These are phyloP conservation scores for Penicillium cataractarum DNA, from an alignment of 495 filamentous ascomycete species.

Conservation along the genomic window DNA sequence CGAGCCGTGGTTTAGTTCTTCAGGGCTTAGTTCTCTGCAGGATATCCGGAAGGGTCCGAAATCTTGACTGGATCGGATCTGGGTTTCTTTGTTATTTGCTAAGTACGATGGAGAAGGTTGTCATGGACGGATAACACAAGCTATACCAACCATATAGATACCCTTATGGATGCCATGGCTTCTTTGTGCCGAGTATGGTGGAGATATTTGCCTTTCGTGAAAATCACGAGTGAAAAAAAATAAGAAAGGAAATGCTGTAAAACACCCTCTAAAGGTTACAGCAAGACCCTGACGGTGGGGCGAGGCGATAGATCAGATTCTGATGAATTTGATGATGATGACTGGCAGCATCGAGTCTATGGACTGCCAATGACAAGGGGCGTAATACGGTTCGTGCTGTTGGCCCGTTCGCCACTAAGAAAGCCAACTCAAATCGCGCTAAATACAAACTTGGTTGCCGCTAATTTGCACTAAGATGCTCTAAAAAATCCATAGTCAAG, in stretches of 20 bases:
- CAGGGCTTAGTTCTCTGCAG: constrained; percentile 3
- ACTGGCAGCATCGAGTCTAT: constrained; percentile 17
- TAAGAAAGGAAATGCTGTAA: not conserved
- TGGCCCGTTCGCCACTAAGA: not conserved
- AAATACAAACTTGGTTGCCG: not conserved
- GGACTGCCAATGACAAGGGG: constrained; percentile 20
- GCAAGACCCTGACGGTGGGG: constrained; percentile 22
- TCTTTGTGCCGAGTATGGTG: not conserved
- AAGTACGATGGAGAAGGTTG: not conserved
- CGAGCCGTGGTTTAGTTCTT: constrained; percentile 22
- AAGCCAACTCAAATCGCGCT: not conserved
- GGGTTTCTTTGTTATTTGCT: not conserved
- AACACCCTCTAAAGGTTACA: too few species aligned
- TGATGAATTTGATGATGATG: constrained; percentile 26
- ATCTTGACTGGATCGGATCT: not conserved
- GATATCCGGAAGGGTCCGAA: not conserved
- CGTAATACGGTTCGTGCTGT: constrained; percentile 22
- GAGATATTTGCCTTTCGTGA: not conserved
- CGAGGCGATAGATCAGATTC: constrained; percentile 25
- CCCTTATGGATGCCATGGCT: not conserved
- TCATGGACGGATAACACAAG: not conserved
- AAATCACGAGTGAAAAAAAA: not conserved
- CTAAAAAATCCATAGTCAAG: constrained; percentile 24
- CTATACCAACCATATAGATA: not conserved
- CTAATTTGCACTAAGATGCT: not conserved